A percentile compares a stretch with the other conserved stretches of the same genome.
Conservation (phyloP, 228 moss, liverwort and hornwort species). For the Sphagnum fallax region DNA sequence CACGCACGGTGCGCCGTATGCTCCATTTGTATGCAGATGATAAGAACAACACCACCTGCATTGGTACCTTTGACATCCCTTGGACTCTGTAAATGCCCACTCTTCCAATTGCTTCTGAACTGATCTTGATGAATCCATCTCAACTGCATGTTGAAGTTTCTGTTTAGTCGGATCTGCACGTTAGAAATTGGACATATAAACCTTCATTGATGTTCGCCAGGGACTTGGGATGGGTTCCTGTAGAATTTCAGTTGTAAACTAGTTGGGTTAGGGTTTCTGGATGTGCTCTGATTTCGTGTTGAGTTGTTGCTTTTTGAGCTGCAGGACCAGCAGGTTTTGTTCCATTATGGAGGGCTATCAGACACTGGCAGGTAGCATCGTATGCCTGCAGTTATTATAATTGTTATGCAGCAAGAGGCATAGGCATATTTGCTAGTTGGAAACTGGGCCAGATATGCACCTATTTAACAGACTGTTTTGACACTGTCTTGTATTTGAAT, state of each 20-base stretch:
- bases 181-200: too few species aligned
- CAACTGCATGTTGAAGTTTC: too few species aligned
- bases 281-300: too few species aligned
- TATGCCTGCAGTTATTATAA: neutral
- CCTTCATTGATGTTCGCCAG: too few species aligned
- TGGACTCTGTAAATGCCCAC: too few species aligned
- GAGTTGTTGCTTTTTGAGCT: neutral
- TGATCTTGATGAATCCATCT: too few species aligned
- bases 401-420: neutral
- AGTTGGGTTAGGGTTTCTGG: too few species aligned
- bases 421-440: neutral
- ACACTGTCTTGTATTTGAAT: neutral
- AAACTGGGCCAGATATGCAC: neutral
- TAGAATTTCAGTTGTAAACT: too few species aligned
- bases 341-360: conserved; percentile 70
- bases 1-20: conserved; percentile 46
- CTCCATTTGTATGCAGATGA: conserved; percentile 30
- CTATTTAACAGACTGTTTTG: neutral
- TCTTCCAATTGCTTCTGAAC: too few species aligned
- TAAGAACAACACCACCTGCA: conserved; percentile 19
- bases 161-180: too few species aligned
- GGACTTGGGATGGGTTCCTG: too few species aligned
- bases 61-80: neutral
- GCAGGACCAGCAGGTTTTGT: conserved; percentile 67
- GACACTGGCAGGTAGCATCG: conserved; percentile 50